phyloP scores from a whole-genome alignment of 192 early-diverging fungal species.

The Coemansia sp. region DNA sequence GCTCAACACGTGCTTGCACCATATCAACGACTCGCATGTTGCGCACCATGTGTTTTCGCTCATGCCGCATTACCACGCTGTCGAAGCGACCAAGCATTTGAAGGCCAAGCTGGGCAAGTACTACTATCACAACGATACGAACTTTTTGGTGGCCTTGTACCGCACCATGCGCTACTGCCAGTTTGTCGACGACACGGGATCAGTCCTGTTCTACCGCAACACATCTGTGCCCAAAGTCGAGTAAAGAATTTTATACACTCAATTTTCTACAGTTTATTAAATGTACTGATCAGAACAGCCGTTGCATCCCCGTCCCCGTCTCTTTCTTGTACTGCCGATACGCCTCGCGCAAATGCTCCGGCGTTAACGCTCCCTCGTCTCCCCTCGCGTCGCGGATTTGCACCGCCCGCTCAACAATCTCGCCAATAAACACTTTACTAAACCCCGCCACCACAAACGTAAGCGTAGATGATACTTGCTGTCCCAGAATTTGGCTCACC shows the following conservation, averaged over 20 bases:
- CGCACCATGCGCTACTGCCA: slow-evolving; percentile 67
- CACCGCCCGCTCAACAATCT: slow-evolving; percentile 80
- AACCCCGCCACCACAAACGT: slow-evolving; percentile 87
- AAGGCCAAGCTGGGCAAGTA: slow-evolving; percentile 79
- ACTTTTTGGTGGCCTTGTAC: slow-evolving; percentile 68
- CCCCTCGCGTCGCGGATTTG: slow-evolving; percentile 81
- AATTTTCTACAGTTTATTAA: too few relatives aligned
- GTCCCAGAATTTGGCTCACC: slow-evolving; percentile 66
- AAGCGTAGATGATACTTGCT: slow-evolving; percentile 68
- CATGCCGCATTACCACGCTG: slow-evolving; percentile 97
- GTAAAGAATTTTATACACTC: background rate
- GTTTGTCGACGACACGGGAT: slow-evolving; percentile 93
- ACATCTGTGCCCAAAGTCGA: slow-evolving; percentile 23
- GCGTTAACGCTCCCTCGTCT: slow-evolving; percentile 70
- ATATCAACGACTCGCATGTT: slow-evolving; percentile 89
- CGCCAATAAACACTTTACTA: slow-evolving; percentile 87
- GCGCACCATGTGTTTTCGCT: slow-evolving; percentile 94
- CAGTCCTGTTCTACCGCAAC: slow-evolving; percentile 65
- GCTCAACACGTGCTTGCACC: slow-evolving; percentile 78
- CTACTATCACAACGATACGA: slow-evolving; percentile 76
- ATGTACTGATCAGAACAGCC: too few relatives aligned
- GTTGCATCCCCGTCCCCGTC: background rate
- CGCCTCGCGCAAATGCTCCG: slow-evolving; percentile 86
- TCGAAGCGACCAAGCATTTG: slow-evolving; percentile 80
- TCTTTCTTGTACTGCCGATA: slow-evolving; percentile 71